A percentile compares a stretch with the other conserved stretches of the same genome.
Conservation (phyloP, 2,329 filamentous ascomycete genomes). For the Chaetomium sp. region DNA sequence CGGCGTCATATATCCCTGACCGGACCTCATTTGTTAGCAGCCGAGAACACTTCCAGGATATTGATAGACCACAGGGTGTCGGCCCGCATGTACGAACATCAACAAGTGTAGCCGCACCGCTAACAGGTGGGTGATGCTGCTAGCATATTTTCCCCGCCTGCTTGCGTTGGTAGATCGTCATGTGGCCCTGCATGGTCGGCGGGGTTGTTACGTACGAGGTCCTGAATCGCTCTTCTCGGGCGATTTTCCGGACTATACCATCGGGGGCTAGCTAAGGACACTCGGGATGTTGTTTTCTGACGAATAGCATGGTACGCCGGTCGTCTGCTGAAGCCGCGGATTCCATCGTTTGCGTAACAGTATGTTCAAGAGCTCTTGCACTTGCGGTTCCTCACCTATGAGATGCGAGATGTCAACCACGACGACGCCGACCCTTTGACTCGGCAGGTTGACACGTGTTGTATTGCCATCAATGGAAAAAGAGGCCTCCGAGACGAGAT, state of each 20-base stretch:
- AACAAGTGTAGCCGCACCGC: neutral
- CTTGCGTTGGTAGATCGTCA: neutral
- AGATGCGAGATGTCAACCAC: slow-evolving; percentile 1
- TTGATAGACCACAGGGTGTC: neutral
- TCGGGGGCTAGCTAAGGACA: neutral
- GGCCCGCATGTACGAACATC: neutral
- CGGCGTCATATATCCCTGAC: neutral
- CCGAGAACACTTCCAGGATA: neutral
- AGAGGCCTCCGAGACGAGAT: slow-evolving; percentile 4
- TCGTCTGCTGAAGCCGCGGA: neutral
- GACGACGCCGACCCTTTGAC: neutral
- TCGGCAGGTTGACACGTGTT: slow-evolving; percentile 17
- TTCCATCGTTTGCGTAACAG: neutral
- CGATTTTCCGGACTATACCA: neutral
- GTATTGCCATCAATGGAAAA: slow-evolving; percentile 6
- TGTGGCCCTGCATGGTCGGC: neutral
- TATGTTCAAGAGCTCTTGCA: neutral
- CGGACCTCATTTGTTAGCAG: neutral
- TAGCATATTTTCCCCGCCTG: neutral
- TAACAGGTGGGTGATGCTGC: neutral
- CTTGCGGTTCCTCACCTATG: slow-evolving; percentile 8
- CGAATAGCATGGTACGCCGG: neutral
- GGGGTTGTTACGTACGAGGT: neutral
- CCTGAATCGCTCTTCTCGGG: neutral
- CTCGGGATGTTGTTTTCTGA: neutral